Percentiles rank a stretch among this genome's conserved stretches.
Evolutionary conservation across 1,284 basidiomycete genomes (phyloP).

Genomic region (Boletus smithii): DNA sequence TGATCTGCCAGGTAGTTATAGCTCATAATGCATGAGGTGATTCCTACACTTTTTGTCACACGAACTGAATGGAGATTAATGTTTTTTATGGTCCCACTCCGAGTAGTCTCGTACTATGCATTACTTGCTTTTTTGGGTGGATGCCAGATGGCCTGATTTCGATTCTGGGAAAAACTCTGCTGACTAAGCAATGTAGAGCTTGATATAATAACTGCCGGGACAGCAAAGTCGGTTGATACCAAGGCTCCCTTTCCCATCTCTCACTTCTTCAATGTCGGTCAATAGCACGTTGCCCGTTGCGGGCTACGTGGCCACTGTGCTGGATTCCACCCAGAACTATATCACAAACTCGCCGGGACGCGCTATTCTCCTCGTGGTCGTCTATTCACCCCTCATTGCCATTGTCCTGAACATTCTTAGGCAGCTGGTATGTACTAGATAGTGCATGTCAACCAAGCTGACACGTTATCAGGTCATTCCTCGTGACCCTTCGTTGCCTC

Average conservation of each 20-base stretch:
- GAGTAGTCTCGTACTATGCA: no score
- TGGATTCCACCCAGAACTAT: constrained; percentile 23
- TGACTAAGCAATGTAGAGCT: constrained; percentile 20
- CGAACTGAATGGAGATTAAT: no score
- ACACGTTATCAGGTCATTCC: constrained; percentile 45
- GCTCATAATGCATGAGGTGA: no score
- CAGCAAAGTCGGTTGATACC: constrained; percentile 9
- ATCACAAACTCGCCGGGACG: constrained; percentile 25
- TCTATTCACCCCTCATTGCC: constrained; percentile 42
- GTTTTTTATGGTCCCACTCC: no score
- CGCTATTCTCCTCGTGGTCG: constrained; percentile 18
- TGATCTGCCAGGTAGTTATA: no score
- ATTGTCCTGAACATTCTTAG: constrained; percentile 58
- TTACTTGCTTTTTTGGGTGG: no score
- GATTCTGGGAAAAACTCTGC: constrained; percentile 3
- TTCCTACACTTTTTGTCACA: no score
- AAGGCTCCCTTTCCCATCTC: not conserved
- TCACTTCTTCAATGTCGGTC: constrained; percentile 23
- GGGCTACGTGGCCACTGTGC: constrained; percentile 25
- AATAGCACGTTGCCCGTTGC: constrained; percentile 20
- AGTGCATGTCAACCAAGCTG: not conserved
- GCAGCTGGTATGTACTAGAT: constrained; percentile 50
- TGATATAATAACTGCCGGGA: not conserved
- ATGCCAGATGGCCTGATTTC: constrained; percentile 30
- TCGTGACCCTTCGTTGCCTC: constrained; percentile 57